Evolutionary conservation across 306 rosid species (phyloP).

Genomic region (Acacia confusa): DNA sequence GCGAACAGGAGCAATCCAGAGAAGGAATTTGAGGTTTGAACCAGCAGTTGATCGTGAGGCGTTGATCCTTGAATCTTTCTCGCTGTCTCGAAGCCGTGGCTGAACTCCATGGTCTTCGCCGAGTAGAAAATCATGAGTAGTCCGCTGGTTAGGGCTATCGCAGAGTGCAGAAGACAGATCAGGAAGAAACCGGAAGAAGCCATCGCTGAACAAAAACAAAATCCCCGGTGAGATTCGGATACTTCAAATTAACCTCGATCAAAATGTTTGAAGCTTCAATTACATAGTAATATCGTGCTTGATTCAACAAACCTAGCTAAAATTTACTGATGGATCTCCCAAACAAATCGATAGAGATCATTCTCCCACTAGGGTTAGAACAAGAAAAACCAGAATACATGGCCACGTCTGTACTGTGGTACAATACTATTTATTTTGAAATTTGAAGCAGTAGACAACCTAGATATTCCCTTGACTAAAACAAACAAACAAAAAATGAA

Average conservation of each 20-base stretch:
- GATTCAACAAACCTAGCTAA: neutral
- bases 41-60: conserved; percentile 73
- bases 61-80: conserved; percentile 87
- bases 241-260: neutral
- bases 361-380: neutral
- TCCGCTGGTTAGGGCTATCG: conserved; percentile 74
- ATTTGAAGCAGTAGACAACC: neutral
- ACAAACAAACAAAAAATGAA: neutral
- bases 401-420: neutral
- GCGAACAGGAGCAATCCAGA: conserved; percentile 77
- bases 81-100: conserved; percentile 75
- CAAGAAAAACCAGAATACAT: neutral
- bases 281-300: neutral
- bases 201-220: conserved; percentile 27
- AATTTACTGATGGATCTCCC: neutral
- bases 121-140: conserved; percentile 73
- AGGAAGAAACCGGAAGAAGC: conserved; percentile 62
- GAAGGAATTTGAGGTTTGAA: conserved; percentile 79
- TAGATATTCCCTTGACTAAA: neutral
- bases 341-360: neutral
- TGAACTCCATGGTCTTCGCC: conserved; percentile 56
- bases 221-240: neutral
- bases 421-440: neutral
- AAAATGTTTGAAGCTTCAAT: neutral
- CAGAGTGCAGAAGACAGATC: conserved; percentile 76